Evolutionary conservation across 2,329 filamentous ascomycete species (phyloP), one percentile per base, ranked within the genome.

Genomic region (Ophiostoma quercus): DNA sequence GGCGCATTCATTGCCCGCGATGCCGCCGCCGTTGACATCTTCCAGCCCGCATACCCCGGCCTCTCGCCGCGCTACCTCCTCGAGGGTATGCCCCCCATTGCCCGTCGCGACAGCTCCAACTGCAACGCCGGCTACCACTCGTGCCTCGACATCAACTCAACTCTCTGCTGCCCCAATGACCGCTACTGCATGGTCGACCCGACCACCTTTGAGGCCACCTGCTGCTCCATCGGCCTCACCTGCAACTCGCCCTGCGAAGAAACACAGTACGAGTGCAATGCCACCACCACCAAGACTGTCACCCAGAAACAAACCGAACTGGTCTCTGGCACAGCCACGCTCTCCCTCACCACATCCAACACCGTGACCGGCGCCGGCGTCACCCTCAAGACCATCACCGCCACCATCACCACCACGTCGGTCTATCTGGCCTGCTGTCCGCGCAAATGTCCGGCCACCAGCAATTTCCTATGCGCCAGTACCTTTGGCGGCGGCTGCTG

Each of bases 401-500:
- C 62, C 16, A 76, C 74, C 14, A 72, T 78, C 54, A 66, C 71
- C 54, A 76, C 74, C 8, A 73, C 76, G 9, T 73, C 75, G 16
- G 73, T 74, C 16, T 72, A 73, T 37, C 67, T 72, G 3, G 78
- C 79, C 25, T 83, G 82, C 73, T 81, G 81, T 73, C 72, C 75
- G 41, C 80, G 82, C 1, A 71, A 72, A 1, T 84, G 83, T 68
- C 79, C 79, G 12, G 74, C 71, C 63, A 79, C 80, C 32, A 80
- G 79, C 73, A 75, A 78, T 66, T 86, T 82, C 73, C 78, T 78
- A 32, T 87, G 85, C 73, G 77, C 82, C 22, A 43, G 71, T 9
- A 74, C 70, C 1, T 78, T 83, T 37, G 83, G 84, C 70, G 81
- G 81, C 22, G 79, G 80, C 67, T 87, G 85, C 77, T 87, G 85